phyloP scores from a whole-genome alignment of 768 basidiomycete species.

The Termitomyces eurrhizus region DNA sequence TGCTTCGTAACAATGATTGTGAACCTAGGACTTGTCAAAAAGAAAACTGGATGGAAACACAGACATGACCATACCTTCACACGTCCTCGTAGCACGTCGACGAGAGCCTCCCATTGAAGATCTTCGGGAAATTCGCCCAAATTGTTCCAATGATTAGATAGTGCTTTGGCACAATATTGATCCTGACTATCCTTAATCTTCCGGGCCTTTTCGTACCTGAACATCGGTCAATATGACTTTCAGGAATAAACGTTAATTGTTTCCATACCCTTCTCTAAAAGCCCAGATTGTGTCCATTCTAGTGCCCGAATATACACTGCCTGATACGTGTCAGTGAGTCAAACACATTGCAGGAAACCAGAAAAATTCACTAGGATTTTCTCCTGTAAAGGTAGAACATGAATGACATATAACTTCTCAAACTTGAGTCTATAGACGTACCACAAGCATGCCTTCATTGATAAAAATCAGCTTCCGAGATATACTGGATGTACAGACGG shows the following conservation, averaged over 20 bases:
- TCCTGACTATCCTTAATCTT: constrained; percentile 67
- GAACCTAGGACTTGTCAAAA: constrained; percentile 31
- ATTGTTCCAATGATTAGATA: constrained; percentile 40
- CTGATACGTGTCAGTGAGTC: constrained; percentile 17
- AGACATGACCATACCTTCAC: constrained; percentile 51
- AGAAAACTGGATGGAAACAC: neutral
- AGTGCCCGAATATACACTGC: constrained; percentile 36
- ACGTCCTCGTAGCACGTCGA: constrained; percentile 72
- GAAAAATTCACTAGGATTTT: constrained; percentile 44
- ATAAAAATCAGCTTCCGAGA: neutral
- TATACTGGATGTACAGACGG: neutral
- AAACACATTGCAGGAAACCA: constrained; percentile 12
- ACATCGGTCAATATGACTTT: constrained; percentile 14
- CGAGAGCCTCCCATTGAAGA: constrained; percentile 74
- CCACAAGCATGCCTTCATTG: constrained; percentile 50
- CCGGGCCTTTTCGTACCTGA: constrained; percentile 59
- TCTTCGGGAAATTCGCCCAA: constrained; percentile 63
- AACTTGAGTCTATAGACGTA: constrained; percentile 26
- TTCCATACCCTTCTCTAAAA: constrained; percentile 56
- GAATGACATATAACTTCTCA: neutral
- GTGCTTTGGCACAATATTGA: constrained; percentile 53
- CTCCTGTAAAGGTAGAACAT: constrained; percentile 30
- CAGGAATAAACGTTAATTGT: neutral
- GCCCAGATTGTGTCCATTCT: constrained; percentile 71
- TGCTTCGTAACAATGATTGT: constrained; percentile 51